Conservation (phyloP, 352 stramenopile genomes). For the Phytophthora chlamydospora region DNA sequence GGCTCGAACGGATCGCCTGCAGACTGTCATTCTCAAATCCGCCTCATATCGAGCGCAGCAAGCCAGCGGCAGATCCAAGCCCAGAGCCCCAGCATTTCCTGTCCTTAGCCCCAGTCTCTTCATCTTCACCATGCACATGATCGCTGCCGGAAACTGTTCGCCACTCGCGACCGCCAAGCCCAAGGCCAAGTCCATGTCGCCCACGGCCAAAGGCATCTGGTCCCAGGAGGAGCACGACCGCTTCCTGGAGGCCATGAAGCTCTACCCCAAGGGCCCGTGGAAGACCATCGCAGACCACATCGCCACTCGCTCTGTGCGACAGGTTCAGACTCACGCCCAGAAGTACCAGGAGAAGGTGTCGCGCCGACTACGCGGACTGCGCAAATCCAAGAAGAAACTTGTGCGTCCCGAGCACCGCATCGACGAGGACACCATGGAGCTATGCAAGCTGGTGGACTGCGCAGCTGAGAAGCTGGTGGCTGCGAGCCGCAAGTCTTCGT, state of each 20-base stretch:
- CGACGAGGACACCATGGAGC: conserved; percentile 64
- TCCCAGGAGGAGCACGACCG: conserved; percentile 73
- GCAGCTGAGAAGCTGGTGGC: conserved; percentile 51
- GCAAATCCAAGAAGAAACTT: conserved; percentile 78
- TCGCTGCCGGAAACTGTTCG: conserved; percentile 34
- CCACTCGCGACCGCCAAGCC: conserved; percentile 23
- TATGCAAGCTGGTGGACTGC: conserved; percentile 62
- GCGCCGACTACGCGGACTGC: conserved; percentile 61
- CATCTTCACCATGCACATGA: conserved; percentile 25
- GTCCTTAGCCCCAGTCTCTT: conserved; percentile 2
- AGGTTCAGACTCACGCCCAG: conserved; percentile 81
- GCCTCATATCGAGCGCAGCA: conserved; percentile 20
- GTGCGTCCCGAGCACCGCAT: conserved; percentile 63
- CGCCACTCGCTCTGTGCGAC: conserved; percentile 65
- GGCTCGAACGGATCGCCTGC: conserved; percentile 14
- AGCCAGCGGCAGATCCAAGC: conserved; percentile 11
- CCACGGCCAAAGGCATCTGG: conserved; percentile 61
- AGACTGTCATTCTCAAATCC: conserved; percentile 40
- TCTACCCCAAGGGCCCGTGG: conserved; percentile 76
- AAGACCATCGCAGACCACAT: conserved; percentile 78
- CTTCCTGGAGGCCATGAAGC: conserved; percentile 70
- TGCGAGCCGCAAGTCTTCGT: conserved; percentile 26
- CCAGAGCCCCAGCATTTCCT: background rate
- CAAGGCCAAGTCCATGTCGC: conserved; percentile 35
- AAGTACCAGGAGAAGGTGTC: conserved; percentile 84